A percentile compares a stretch with the other conserved stretches of the same genome.
Conservation (phyloP, 768 basidiomycete species). For the Boletellus sp. region DNA sequence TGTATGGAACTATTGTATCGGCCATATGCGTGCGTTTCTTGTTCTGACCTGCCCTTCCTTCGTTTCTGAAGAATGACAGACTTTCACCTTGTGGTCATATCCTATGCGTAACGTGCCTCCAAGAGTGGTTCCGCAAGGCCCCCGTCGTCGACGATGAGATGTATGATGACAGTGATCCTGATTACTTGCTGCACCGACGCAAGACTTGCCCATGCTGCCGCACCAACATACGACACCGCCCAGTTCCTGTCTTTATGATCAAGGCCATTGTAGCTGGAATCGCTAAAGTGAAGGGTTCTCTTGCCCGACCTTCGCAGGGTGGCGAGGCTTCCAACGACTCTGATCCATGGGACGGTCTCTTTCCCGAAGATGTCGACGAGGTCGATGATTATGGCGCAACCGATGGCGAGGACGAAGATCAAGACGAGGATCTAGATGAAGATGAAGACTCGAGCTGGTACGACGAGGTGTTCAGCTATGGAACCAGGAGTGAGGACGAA, state of each 20-base stretch:
- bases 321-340: slow-evolving; percentile 36
- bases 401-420: slow-evolving; percentile 23
- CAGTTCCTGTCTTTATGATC: slow-evolving; percentile 66
- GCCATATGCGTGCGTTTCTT: slow-evolving; percentile 59
- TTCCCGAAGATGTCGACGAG: slow-evolving; percentile 44
- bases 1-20: slow-evolving; percentile 67
- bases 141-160: slow-evolving; percentile 48
- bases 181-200: slow-evolving; percentile 51
- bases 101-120: slow-evolving; percentile 68
- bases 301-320: slow-evolving; percentile 15
- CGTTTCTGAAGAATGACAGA: slow-evolving; percentile 32
- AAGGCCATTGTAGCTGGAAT: slow-evolving; percentile 55
- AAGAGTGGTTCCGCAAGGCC: slow-evolving; percentile 75
- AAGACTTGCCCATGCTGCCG: slow-evolving; percentile 78
- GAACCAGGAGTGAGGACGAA: slow-evolving; percentile 34
- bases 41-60: not conserved
- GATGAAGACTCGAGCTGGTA: slow-evolving; percentile 31
- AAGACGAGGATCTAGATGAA: slow-evolving; percentile 28
- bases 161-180: slow-evolving; percentile 37
- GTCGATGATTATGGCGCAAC: slow-evolving; percentile 34
- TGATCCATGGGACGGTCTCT: slow-evolving; percentile 74
- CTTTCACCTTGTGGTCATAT: slow-evolving; percentile 76
- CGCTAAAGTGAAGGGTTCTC: slow-evolving; percentile 38
- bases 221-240: slow-evolving; percentile 50
- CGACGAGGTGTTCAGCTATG: slow-evolving; percentile 35